Conservation (phyloP, 2,329 filamentous ascomycete species). For the Trichophyton verrucosum region DNA sequence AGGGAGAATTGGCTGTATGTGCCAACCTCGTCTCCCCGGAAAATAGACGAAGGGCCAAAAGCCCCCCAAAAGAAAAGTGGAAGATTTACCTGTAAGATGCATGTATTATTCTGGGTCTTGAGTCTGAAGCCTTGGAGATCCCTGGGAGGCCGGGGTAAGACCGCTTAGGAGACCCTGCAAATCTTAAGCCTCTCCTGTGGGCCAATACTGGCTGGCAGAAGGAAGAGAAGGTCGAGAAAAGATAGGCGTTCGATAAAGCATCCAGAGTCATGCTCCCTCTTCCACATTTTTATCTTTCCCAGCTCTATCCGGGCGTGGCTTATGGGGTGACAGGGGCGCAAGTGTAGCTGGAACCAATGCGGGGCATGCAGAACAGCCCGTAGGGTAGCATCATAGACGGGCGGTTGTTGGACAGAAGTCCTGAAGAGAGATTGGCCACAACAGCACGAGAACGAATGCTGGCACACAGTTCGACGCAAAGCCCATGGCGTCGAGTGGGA, state of each 20-base stretch:
- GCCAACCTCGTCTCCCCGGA: slow-evolving; percentile 5
- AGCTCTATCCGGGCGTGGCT: slow-evolving; percentile 3
- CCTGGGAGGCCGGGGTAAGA: neutral
- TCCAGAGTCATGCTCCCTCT: neutral
- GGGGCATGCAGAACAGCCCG: neutral
- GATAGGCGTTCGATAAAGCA: neutral
- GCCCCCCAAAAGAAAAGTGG: neutral
- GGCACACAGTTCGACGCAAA: neutral
- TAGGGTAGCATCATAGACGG: slow-evolving; percentile 1
- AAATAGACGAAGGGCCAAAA: slow-evolving; percentile 6
- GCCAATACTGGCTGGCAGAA: neutral
- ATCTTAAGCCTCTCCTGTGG: neutral
- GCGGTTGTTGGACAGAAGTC: neutral
- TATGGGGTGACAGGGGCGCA: neutral
- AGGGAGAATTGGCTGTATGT: neutral
- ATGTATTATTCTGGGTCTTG: neutral
- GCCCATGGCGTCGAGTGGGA: neutral
- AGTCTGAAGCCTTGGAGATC: neutral
- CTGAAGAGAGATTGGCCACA: neutral
- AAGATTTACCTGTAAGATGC: neutral
- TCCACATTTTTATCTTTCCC: neutral
- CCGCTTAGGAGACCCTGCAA: neutral
- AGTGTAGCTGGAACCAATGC: slow-evolving; percentile 4
- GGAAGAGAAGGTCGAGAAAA: neutral
- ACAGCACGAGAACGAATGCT: neutral